Evolutionary conservation across 257 asterid genomes (phyloP).

Genomic region (Lavandula angustifolia): DNA sequence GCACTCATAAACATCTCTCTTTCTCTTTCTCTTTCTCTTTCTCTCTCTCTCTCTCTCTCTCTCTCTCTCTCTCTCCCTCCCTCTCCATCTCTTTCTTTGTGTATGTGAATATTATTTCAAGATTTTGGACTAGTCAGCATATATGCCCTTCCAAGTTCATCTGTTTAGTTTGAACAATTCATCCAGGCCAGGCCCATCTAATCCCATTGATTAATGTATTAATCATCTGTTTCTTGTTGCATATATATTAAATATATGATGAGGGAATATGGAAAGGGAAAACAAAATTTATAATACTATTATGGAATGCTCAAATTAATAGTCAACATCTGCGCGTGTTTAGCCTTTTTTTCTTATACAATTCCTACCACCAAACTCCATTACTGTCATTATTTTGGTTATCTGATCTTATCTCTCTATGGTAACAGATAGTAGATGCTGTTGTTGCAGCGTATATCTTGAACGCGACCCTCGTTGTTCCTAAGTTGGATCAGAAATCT

Average conservation of each 20-base stretch:
- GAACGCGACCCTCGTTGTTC: conserved; percentile 71
- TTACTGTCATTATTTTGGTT: background rate
- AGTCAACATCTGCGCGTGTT: background rate
- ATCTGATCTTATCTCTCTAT: background rate
- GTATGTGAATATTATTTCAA: too few species aligned
- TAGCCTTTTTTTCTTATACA: background rate
- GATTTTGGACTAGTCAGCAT: background rate
- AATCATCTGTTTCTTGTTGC: background rate
- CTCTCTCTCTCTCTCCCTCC: background rate
- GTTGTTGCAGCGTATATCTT: conserved; percentile 77
- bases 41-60: background rate
- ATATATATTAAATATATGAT: background rate
- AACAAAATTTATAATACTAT: background rate
- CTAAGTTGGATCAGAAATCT: conserved; percentile 70
- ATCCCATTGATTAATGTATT: background rate
- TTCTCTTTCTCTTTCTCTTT: background rate
- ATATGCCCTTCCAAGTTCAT: background rate
- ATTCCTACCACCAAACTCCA: background rate
- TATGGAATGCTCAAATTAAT: background rate
- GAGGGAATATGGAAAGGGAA: background rate
- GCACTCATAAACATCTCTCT: background rate
- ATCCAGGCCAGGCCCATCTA: conserved; percentile 13
- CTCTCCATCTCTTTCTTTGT: too few species aligned
- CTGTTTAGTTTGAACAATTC: background rate
- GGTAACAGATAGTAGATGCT: conserved; percentile 72